phyloP scores from a whole-genome alignment of 805 yeast genomes.

The Helenozyma baotianmanensis region DNA sequence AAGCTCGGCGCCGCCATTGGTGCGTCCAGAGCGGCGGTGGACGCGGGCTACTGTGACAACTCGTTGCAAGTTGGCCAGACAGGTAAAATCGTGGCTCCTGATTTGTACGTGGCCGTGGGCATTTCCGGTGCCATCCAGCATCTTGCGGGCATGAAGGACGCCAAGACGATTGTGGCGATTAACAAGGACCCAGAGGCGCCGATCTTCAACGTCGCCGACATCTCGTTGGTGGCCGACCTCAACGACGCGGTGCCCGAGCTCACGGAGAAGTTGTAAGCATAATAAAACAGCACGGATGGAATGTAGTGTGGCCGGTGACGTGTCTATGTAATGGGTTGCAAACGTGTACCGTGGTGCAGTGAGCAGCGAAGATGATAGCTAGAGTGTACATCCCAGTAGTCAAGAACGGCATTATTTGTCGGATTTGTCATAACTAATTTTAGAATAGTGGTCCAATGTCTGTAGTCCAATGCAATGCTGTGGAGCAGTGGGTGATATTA shows the following conservation, averaged over 20 bases:
- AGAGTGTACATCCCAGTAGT: too few relatives aligned
- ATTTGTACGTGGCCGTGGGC: slow-evolving; percentile 88
- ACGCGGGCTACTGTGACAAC: slow-evolving; percentile 91
- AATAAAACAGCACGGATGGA: too few relatives aligned
- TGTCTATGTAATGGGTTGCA: too few relatives aligned
- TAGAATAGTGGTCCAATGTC: too few relatives aligned
- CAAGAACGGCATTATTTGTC: too few relatives aligned
- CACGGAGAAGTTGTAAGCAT: slow-evolving; percentile 62
- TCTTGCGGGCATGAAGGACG: slow-evolving; percentile 96
- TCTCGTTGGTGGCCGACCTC: slow-evolving; percentile 85
- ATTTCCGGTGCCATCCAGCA: slow-evolving; percentile 98
- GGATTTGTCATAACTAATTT: too few relatives aligned
- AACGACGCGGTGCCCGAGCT: slow-evolving; percentile 87
- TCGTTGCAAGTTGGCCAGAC: slow-evolving; percentile 97
- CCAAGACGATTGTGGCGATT: slow-evolving; percentile 89
- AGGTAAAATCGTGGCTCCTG: slow-evolving; percentile 97
- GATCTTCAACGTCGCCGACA: slow-evolving; percentile 85
- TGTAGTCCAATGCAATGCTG: too few relatives aligned
- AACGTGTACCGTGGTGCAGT: too few relatives aligned
- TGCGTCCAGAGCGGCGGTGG: slow-evolving; percentile 98
- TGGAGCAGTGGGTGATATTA: too few relatives aligned
- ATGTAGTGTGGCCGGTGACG: too few relatives aligned
- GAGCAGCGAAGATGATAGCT: too few relatives aligned
- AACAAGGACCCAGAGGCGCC: slow-evolving; percentile 95
- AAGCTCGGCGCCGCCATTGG: slow-evolving; percentile 89